A percentile compares a stretch with the other conserved stretches of the same genome.
These are phyloP conservation scores for Boehmeria nivea DNA, from an alignment of 306 rosid species.

Conservation along the genomic window DNA sequence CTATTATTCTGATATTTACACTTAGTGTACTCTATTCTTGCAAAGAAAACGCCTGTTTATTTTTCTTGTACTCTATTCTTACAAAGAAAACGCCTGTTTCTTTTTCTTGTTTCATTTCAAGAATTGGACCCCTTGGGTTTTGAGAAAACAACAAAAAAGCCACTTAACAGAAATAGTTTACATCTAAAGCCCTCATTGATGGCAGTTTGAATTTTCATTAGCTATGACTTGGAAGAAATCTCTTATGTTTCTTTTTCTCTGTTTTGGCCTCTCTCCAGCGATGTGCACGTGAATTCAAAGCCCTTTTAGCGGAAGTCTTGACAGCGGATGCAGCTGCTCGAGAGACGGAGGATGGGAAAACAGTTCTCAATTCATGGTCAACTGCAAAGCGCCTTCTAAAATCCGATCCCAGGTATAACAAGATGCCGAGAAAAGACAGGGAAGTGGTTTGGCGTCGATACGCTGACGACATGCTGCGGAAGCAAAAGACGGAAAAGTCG, in stretches of 20 bases:
- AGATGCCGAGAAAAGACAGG: conserved; percentile 74
- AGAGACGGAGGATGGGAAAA: conserved; percentile 68
- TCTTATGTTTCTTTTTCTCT: neutral
- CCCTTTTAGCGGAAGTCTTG: conserved; percentile 61
- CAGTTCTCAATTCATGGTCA: conserved; percentile 84
- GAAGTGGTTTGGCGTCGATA: conserved; percentile 74
- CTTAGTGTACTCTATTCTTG: too few relatives aligned
- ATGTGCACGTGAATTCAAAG: conserved; percentile 67
- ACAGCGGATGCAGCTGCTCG: conserved; percentile 55
- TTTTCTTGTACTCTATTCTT: too few relatives aligned
- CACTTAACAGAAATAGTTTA: too few relatives aligned
- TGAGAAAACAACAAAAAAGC: too few relatives aligned
- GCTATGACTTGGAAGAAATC: too few relatives aligned
- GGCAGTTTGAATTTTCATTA: too few relatives aligned
- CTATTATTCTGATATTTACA: too few relatives aligned
- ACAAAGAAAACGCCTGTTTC: too few relatives aligned
- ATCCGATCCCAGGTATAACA: conserved; percentile 68
- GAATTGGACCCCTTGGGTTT: too few relatives aligned
- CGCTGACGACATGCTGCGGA: conserved; percentile 62
- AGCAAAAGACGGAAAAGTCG: conserved; percentile 52
- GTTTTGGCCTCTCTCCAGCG: conserved; percentile 46
- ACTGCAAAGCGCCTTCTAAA: conserved; percentile 70
- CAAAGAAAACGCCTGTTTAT: too few relatives aligned
- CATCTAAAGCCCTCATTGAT: too few relatives aligned
- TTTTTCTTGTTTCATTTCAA: too few relatives aligned